These are phyloP conservation scores for Uronychia binucleata DNA, from an alignment of 73 alveolate genomes.

Conservation along the genomic window DNA sequence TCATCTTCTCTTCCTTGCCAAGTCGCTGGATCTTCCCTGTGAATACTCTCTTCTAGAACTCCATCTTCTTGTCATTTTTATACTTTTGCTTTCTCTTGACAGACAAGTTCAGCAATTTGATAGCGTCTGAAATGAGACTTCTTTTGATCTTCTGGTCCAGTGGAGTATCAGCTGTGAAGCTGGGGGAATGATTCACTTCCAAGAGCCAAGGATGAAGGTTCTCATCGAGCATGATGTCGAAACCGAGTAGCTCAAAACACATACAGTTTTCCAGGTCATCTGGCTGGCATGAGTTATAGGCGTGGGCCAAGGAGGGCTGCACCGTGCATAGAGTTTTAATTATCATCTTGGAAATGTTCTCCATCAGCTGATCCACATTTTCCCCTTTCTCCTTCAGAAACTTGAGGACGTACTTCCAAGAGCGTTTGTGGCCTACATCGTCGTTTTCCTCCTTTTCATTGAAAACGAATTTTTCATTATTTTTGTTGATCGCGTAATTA, in stretches of 20 bases:
- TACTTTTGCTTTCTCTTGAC: slow-evolving; percentile 14
- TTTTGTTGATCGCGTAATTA: slow-evolving; percentile 39
- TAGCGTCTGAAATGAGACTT: slow-evolving; percentile 73
- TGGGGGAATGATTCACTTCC: slow-evolving; percentile 89
- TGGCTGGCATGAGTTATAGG: slow-evolving; percentile 40
- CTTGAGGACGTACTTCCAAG: slow-evolving; percentile 34
- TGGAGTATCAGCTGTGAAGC: slow-evolving; percentile 85
- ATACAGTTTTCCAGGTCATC: slow-evolving; percentile 46
- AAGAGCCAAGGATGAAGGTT: slow-evolving; percentile 83
- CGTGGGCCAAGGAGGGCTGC: slow-evolving; percentile 32
- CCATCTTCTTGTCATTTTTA: slow-evolving; percentile 11
- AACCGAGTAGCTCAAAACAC: slow-evolving; percentile 55
- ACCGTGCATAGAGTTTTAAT: slow-evolving; percentile 43
- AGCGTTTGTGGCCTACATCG: slow-evolving; percentile 62
- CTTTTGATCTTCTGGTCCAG: slow-evolving; percentile 78
- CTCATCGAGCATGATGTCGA: slow-evolving; percentile 86
- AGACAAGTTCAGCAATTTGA: slow-evolving; percentile 54
- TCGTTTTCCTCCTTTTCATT: slow-evolving; percentile 61
- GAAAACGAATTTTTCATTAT: slow-evolving; percentile 16
- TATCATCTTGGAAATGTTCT: slow-evolving; percentile 45
- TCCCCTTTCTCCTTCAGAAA: slow-evolving; percentile 19
- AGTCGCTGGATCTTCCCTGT: slow-evolving; percentile 30
- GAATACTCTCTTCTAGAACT: slow-evolving; percentile 30
- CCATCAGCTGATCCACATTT: slow-evolving; percentile 17
- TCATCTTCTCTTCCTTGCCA: not conserved